Conservation (phyloP, 371 early-diverging fungal species). For the Rhizopus sp. region DNA sequence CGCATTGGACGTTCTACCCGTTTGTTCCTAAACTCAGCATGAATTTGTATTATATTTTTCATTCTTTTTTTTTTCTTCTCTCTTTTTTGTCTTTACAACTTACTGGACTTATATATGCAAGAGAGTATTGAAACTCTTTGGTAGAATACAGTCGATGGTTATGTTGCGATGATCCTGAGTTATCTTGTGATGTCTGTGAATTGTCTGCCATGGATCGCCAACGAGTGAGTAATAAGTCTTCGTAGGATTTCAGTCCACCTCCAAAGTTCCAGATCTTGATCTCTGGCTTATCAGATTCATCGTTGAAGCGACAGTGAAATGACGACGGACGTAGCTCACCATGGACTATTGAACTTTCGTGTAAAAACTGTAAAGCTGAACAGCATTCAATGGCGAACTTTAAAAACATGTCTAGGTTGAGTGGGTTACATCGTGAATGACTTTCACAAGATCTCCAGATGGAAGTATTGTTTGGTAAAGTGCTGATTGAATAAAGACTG, state of each 20-base stretch:
- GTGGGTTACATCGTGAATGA: constrained; percentile 9
- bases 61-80: not conserved
- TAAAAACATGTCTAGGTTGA: constrained; percentile 26
- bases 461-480: not conserved
- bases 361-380: constrained; percentile 44
- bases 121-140: constrained; percentile 35
- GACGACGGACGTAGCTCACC: constrained; percentile 43
- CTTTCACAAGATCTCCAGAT: not conserved
- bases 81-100: not conserved
- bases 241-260: constrained; percentile 38
- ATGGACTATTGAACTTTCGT: constrained; percentile 43
- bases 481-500: constrained; percentile 5
- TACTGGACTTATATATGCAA: constrained; percentile 43
- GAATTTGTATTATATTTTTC: not conserved
- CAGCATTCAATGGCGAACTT: constrained; percentile 40
- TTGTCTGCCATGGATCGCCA: constrained; percentile 31
- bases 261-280: constrained; percentile 46
- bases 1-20: constrained; percentile 58
- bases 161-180: too few species aligned
- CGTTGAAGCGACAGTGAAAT: constrained; percentile 19
- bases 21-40: constrained; percentile 42
- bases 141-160: constrained; percentile 18
- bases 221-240: constrained; percentile 40
- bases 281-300: constrained; percentile 14
- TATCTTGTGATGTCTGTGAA: not conserved